Percentiles rank a stretch among this genome's conserved stretches.
phyloP scores from a whole-genome alignment of 345 rosid genomes.

The Lepidium africanum region DNA sequence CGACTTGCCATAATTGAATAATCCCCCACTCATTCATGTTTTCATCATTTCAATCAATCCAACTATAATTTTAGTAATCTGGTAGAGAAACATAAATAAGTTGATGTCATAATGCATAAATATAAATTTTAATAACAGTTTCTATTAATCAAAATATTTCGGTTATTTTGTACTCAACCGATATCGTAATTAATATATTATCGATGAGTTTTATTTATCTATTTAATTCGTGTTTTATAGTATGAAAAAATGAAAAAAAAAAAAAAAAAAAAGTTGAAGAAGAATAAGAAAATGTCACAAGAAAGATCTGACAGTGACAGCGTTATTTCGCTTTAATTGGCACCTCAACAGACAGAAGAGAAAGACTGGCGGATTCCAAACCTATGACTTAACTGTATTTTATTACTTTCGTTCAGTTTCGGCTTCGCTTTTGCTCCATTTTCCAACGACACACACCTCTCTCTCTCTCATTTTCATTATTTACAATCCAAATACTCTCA shows the following conservation, averaged over 20 bases:
- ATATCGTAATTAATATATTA: not conserved
- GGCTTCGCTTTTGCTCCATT: slow-evolving; percentile 12
- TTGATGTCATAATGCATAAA: not conserved
- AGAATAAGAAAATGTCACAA: slow-evolving; percentile 17
- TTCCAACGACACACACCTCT: slow-evolving; percentile 20
- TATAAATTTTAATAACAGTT: not conserved
- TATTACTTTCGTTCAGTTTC: slow-evolving; percentile 18
- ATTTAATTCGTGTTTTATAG: not conserved
- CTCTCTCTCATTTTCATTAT: not conserved
- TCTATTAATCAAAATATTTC: not conserved
- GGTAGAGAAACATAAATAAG: not conserved
- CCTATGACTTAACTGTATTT: slow-evolving; percentile 3
- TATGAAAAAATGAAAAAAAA: too few relatives aligned
- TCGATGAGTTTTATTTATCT: not conserved
- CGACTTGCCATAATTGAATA: slow-evolving; percentile 22
- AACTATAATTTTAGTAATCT: not conserved
- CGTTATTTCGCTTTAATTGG: slow-evolving; percentile 22
- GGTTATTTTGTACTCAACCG: not conserved
- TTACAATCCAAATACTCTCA: not conserved
- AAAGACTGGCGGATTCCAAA: slow-evolving; percentile 37
- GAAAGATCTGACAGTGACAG: slow-evolving; percentile 28
- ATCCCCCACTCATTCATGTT: slow-evolving; percentile 10
- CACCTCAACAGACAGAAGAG: slow-evolving; percentile 30
- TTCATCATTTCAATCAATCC: slow-evolving; percentile 7
- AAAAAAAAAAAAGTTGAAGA: not conserved